A percentile compares a stretch with the other conserved stretches of the same genome.
Evolutionary conservation across 768 basidiomycete genomes (phyloP).

Genomic region (Hebeloma cylindrosporum): DNA sequence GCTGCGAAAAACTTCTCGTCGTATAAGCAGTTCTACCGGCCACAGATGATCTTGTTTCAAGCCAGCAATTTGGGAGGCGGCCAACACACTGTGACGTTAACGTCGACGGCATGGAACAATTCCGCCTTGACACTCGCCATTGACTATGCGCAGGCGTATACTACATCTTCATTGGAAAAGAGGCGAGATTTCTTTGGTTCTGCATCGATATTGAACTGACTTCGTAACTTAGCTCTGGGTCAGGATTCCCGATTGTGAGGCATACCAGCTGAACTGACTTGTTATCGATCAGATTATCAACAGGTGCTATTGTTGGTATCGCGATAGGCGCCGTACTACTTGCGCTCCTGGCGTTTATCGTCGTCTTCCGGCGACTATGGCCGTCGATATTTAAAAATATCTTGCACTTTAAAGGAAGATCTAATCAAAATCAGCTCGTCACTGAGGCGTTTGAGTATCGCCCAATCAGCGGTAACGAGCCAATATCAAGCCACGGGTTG

Average conservation of each 20-base stretch:
- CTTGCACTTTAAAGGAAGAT: constrained; percentile 7
- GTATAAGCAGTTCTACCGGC: constrained; percentile 19
- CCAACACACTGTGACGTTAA: constrained; percentile 23
- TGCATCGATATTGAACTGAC: too few relatives aligned
- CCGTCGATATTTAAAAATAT: constrained; percentile 1
- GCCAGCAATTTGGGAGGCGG: constrained; percentile 27
- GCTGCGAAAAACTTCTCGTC: constrained; percentile 19
- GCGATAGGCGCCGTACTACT: constrained; percentile 5
- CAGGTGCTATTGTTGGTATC: constrained; percentile 15
- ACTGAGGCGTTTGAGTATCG: constrained; percentile 7
- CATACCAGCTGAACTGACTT: too few relatives aligned
- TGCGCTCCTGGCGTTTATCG: constrained; percentile 1
- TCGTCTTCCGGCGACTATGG: constrained; percentile 2
- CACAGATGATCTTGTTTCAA: constrained; percentile 32
- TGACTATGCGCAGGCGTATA: constrained; percentile 25
- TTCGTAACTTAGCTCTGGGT: too few relatives aligned
- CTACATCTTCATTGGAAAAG: constrained; percentile 15
- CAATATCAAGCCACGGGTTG: neutral
- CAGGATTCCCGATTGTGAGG: too few relatives aligned
- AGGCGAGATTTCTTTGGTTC: constrained; percentile 16
- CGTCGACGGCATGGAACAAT: neutral
- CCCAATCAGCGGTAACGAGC: constrained; percentile 1
- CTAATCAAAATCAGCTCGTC: neutral
- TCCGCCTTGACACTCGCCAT: constrained; percentile 21
- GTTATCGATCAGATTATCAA: constrained; percentile 8